These are phyloP conservation scores for Gastrodia elata DNA, from an alignment of 106 monocot species.

Conservation along the genomic window DNA sequence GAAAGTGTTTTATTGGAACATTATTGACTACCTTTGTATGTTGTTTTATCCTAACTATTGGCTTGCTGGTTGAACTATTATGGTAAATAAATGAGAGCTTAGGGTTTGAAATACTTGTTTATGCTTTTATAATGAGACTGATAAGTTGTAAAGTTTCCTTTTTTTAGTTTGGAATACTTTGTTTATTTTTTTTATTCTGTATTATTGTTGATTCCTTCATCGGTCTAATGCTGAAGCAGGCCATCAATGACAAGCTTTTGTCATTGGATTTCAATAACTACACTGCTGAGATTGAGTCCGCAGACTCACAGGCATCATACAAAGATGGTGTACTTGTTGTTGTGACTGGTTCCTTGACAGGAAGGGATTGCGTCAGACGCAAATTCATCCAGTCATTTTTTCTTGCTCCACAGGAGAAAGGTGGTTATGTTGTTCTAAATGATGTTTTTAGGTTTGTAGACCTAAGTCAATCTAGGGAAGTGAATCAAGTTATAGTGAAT, in stretches of 20 bases:
- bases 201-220: neutral
- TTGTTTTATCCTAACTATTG: neutral
- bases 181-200: neutral
- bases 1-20: neutral
- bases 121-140: too few relatives aligned
- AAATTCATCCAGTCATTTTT: slow-evolving; percentile 78
- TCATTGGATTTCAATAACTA: slow-evolving; percentile 38
- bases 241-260: slow-evolving; percentile 35
- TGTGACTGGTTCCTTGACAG: slow-evolving; percentile 44
- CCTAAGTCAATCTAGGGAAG: slow-evolving; percentile 17
- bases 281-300: slow-evolving; percentile 32
- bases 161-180: neutral
- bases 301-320: slow-evolving; percentile 45
- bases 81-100: neutral
- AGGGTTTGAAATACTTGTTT: neutral
- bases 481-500: slow-evolving; percentile 17
- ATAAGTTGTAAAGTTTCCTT: too few relatives aligned
- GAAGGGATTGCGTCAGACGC: slow-evolving; percentile 22
- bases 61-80: neutral
- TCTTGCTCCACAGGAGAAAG: slow-evolving; percentile 68
- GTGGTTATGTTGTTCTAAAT: slow-evolving; percentile 66
- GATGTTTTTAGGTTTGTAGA: slow-evolving; percentile 53
- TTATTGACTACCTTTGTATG: neutral
- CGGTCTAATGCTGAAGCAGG: slow-evolving; percentile 25
- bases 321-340: slow-evolving; percentile 44